Conservation (phyloP, 129 eudicot species). For the Tagetes erecta region DNA sequence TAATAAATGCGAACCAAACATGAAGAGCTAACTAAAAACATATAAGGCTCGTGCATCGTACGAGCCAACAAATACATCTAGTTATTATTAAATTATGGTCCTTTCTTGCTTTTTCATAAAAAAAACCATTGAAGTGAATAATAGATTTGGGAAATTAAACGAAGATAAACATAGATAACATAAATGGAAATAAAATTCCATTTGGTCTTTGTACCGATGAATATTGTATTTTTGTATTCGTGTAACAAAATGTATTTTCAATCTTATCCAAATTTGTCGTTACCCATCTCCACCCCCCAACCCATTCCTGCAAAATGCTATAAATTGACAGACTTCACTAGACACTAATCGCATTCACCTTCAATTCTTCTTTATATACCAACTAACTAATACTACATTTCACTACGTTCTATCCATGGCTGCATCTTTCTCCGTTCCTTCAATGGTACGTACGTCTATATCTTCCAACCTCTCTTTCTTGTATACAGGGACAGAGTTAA, state of each 20-base stretch:
- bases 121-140: too few relatives aligned
- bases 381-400: too few relatives aligned
- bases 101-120: too few relatives aligned
- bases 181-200: not conserved
- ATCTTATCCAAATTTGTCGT: constrained; percentile 24
- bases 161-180: not conserved
- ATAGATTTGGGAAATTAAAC: too few relatives aligned
- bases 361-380: too few relatives aligned
- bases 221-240: not conserved
- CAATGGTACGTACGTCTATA: constrained; percentile 49
- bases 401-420: constrained; percentile 65
- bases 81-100: too few relatives aligned
- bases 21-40: too few relatives aligned
- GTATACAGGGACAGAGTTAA: not conserved
- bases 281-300: constrained; percentile 19
- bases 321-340: constrained; percentile 40
- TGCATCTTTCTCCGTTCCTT: constrained; percentile 84
- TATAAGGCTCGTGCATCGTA: too few relatives aligned
- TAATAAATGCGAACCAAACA: too few relatives aligned
- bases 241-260: not conserved
- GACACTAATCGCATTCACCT: not conserved
- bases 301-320: constrained; percentile 35
- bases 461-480: not conserved
- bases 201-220: not conserved
- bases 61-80: too few relatives aligned